phyloP scores from a whole-genome alignment of 2,329 filamentous ascomycete genomes.

The Blastomyces parvus region DNA sequence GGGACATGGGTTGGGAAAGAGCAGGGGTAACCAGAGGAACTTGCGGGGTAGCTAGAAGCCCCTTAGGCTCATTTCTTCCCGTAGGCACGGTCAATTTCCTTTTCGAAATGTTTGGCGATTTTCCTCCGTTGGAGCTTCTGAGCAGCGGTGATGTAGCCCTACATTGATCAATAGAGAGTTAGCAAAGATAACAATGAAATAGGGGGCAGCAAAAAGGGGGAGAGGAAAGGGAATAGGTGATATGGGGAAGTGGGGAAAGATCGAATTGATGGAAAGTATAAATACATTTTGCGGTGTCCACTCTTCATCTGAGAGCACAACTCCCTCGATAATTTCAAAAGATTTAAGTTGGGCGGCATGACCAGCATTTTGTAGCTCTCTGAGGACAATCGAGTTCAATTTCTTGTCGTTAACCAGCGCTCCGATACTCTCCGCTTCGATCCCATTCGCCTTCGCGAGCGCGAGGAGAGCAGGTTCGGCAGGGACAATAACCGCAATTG shows the following conservation, averaged over 20 bases:
- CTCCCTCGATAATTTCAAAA: conserved; percentile 37
- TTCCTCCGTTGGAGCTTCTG: conserved; percentile 64
- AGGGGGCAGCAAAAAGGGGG: neutral
- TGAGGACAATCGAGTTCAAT: conserved; percentile 33
- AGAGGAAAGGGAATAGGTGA: neutral
- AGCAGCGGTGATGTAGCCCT: conserved; percentile 59
- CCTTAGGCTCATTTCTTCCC: conserved; percentile 30
- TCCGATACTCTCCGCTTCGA: conserved; percentile 24
- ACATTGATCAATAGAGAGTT: conserved; percentile 23
- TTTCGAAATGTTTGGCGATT: conserved; percentile 53
- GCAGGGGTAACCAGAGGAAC: neutral
- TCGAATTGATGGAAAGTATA: conserved; percentile 6
- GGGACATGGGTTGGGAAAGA: neutral
- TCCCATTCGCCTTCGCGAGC: conserved; percentile 46
- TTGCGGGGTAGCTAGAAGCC: neutral
- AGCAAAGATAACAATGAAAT: conserved; percentile 9
- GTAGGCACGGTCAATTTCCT: conserved; percentile 54
- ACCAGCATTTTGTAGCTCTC: conserved; percentile 32
- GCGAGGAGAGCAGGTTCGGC: conserved; percentile 55
- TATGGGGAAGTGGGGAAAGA: too few relatives aligned
- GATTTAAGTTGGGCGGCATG: conserved; percentile 29
- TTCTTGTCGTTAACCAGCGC: conserved; percentile 31
- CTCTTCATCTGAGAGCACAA: conserved; percentile 38
- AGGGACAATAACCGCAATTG: conserved; percentile 50
- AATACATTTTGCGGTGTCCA: conserved; percentile 37